Percentiles rank a stretch among this genome's conserved stretches.
Conservation (phyloP, 225 moss, liverwort and hornwort genomes). For the Straminergon stramineum region DNA sequence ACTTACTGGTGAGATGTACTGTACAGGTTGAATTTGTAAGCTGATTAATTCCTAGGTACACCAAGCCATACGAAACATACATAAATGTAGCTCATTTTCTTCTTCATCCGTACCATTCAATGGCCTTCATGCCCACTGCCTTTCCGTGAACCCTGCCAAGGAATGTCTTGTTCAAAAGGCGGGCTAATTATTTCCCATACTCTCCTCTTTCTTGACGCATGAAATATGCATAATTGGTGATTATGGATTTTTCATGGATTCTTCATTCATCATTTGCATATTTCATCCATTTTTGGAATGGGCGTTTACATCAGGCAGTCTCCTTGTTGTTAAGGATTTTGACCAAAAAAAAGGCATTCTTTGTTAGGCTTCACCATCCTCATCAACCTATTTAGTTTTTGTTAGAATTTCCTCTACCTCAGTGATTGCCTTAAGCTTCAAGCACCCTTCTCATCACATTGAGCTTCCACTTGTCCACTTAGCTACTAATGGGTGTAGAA, state of each 20-base stretch:
- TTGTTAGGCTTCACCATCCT: no score
- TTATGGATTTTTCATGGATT: background rate
- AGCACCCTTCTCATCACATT: no score
- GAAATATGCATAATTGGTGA: background rate
- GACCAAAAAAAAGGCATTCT: no score
- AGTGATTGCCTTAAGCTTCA: no score
- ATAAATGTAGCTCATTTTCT: background rate
- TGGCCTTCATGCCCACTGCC: background rate
- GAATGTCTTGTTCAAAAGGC: background rate
- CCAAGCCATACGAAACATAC: no score
- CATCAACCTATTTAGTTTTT: no score
- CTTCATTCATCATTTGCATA: rapidly evolving
- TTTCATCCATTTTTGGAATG: background rate
- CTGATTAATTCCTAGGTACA: background rate
- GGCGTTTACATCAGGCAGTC: rapidly evolving
- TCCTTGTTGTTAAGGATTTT: no score
- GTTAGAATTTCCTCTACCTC: rapidly evolving
- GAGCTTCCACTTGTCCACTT: no score
- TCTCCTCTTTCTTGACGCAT: background rate
- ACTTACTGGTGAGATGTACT: background rate
- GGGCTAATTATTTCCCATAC: rapidly evolving
- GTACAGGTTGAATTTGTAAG: background rate
- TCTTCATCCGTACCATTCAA: background rate
- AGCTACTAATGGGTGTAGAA: no score
- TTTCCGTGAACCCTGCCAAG: rapidly evolving